phyloP scores from a whole-genome alignment of 208 protist species.

The Leishmania amazonensis region DNA sequence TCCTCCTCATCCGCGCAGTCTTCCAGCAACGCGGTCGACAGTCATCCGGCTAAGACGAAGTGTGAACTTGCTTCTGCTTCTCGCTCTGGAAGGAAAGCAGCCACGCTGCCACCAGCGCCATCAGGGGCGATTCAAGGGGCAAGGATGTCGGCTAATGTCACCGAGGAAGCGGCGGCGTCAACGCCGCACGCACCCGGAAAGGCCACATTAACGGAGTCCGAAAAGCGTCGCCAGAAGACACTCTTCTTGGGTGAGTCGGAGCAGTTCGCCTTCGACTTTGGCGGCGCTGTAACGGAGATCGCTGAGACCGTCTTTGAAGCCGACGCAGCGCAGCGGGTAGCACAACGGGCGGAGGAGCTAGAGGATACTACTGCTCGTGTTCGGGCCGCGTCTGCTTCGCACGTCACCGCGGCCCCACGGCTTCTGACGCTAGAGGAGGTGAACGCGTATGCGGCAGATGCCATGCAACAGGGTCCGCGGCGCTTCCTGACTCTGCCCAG shows the following conservation, averaged over 20 bases:
- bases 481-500: slow-evolving; percentile 24
- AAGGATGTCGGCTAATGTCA: not conserved
- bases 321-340: slow-evolving; percentile 18
- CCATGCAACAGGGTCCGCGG: slow-evolving; percentile 11
- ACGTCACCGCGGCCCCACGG: not conserved
- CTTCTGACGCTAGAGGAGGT: slow-evolving; percentile 37
- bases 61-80: not conserved
- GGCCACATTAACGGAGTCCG: slow-evolving; percentile 16
- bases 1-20: not conserved
- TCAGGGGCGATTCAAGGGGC: not conserved
- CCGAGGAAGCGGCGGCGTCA: not conserved
- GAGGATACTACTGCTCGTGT: slow-evolving; percentile 25
- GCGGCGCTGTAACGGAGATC: slow-evolving; percentile 26
- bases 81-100: not conserved
- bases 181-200: not conserved
- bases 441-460: slow-evolving; percentile 17
- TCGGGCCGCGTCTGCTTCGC: slow-evolving; percentile 2
- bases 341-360: slow-evolving; percentile 21
- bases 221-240: slow-evolving; percentile 30
- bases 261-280: slow-evolving; percentile 86
- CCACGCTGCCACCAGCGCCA: not conserved
- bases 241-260: slow-evolving; percentile 82
- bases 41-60: not conserved
- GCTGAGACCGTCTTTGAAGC: slow-evolving; percentile 16
- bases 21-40: not conserved